phyloP scores from a whole-genome alignment of 371 early-diverging fungal genomes.

The Actinomucor elegans region DNA sequence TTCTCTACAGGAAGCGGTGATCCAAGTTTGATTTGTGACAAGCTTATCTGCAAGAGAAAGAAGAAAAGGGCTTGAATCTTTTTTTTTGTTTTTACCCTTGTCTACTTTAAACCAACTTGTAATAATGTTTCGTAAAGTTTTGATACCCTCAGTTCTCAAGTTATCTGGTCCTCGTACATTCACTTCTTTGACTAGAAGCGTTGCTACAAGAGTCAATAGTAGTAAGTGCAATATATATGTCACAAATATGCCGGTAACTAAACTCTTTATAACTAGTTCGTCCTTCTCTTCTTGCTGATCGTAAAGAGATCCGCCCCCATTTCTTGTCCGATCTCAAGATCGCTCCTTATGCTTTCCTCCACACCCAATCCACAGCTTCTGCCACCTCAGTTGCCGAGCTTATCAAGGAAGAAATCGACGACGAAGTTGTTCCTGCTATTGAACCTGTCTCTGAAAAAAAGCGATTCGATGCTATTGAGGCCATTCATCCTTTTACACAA shows the following conservation, averaged over 20 bases:
- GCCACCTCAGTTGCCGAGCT: constrained; percentile 7
- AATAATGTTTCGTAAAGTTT: constrained; percentile 13
- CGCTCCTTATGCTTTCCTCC: constrained; percentile 26
- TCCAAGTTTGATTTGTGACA: no score
- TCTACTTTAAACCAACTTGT: background rate
- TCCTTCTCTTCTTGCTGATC: constrained; percentile 1
- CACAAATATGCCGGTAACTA: no score
- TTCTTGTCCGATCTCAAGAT: constrained; percentile 16
- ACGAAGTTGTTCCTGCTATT: background rate
- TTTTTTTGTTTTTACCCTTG: background rate
- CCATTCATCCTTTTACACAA: constrained; percentile 58
- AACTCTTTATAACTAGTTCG: no score
- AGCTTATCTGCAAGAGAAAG: background rate
- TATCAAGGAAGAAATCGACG: constrained; percentile 2
- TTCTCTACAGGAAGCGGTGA: no score
- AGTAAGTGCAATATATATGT: background rate
- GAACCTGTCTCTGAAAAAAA: constrained; percentile 21
- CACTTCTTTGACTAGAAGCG: background rate
- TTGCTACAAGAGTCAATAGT: background rate
- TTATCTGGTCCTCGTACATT: constrained; percentile 6
- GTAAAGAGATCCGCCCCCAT: constrained; percentile 6
- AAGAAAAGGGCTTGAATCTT: background rate
- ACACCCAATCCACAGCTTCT: constrained; percentile 12
- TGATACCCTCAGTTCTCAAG: constrained; percentile 7
- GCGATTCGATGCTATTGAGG: constrained; percentile 54